A percentile compares a stretch with the other conserved stretches of the same genome.
Evolutionary conservation across 2,329 filamentous ascomycete species (phyloP).

Genomic region (Ustulina deusta): DNA sequence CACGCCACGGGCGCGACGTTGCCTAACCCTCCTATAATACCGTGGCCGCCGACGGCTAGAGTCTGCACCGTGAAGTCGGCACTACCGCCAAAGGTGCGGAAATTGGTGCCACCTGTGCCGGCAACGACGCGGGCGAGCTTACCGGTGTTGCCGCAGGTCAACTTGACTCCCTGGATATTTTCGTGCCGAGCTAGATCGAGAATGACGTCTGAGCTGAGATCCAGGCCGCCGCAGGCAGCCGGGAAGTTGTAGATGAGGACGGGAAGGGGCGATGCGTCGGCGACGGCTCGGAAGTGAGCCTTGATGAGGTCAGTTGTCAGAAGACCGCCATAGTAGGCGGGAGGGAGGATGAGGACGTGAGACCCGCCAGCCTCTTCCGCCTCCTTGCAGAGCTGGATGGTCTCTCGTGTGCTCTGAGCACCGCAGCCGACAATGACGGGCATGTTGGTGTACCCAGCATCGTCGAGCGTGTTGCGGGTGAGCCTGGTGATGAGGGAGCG

Average conservation of each 20-base stretch:
- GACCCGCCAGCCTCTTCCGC: conserved; percentile 69
- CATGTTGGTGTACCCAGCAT: conserved; percentile 66
- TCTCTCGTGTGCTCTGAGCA: conserved; percentile 71
- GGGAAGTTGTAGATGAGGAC: conserved; percentile 81
- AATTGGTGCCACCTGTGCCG: conserved; percentile 57
- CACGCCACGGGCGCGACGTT: conserved; percentile 77
- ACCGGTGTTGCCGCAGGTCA: conserved; percentile 67
- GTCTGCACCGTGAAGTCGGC: conserved; percentile 74
- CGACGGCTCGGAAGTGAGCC: conserved; percentile 72
- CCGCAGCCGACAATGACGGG: conserved; percentile 74
- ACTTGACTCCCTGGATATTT: conserved; percentile 66
- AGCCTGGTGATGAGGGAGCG: conserved; percentile 70
- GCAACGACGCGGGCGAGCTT: conserved; percentile 60
- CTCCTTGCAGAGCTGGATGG: conserved; percentile 69
- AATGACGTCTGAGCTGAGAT: conserved; percentile 75
- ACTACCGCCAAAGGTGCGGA: conserved; percentile 73
- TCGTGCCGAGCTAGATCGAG: conserved; percentile 58
- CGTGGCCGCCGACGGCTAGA: conserved; percentile 70
- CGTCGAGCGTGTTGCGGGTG: conserved; percentile 70
- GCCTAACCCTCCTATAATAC: conserved; percentile 74
- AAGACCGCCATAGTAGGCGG: conserved; percentile 72
- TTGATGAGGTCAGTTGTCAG: conserved; percentile 70
- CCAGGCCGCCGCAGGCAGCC: conserved; percentile 73
- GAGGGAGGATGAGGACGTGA: conserved; percentile 71
- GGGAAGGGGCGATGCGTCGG: conserved; percentile 69